Conservation (phyloP, 2,329 filamentous ascomycete genomes). For the Fusarium sp. region DNA sequence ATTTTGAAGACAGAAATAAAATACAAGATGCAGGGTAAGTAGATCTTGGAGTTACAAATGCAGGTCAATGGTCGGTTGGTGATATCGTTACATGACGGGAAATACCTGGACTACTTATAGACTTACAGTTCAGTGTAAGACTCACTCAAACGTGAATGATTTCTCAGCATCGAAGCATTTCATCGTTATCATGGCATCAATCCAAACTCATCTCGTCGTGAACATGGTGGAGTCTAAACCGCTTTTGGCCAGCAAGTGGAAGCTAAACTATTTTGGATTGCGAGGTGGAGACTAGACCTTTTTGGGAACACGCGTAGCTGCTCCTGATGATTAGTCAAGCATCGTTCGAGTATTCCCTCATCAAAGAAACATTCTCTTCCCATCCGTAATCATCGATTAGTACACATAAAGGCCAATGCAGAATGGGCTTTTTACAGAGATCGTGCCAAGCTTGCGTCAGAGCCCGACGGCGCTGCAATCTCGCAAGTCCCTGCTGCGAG, state of each 20-base stretch:
- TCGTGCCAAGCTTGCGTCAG: constrained; percentile 4
- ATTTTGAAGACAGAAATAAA: background rate
- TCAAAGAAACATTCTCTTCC: background rate
- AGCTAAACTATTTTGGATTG: fast-evolving
- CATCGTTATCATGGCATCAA: background rate
- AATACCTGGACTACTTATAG: background rate
- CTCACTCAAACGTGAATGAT: fast-evolving
- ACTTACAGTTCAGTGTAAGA: fast-evolving
- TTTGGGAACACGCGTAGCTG: background rate
- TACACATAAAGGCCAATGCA: too few relatives aligned
- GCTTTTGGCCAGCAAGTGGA: background rate
- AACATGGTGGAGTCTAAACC: constrained; percentile 11
- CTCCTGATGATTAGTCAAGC: background rate
- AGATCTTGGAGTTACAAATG: fast-evolving
- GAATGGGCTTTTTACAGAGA: background rate
- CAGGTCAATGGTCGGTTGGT: fast-evolving
- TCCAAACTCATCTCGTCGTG: background rate
- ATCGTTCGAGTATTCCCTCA: background rate
- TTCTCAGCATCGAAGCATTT: background rate
- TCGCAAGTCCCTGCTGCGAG: constrained; percentile 1
- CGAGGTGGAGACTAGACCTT: background rate
- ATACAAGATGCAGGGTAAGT: constrained; percentile 1
- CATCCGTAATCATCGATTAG: too few relatives aligned
- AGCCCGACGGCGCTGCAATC: constrained; percentile 5
- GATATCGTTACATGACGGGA: fast-evolving